These are phyloP conservation scores for Cyberlindnera japonica DNA, from an alignment of 805 yeast genomes.

Conservation along the genomic window DNA sequence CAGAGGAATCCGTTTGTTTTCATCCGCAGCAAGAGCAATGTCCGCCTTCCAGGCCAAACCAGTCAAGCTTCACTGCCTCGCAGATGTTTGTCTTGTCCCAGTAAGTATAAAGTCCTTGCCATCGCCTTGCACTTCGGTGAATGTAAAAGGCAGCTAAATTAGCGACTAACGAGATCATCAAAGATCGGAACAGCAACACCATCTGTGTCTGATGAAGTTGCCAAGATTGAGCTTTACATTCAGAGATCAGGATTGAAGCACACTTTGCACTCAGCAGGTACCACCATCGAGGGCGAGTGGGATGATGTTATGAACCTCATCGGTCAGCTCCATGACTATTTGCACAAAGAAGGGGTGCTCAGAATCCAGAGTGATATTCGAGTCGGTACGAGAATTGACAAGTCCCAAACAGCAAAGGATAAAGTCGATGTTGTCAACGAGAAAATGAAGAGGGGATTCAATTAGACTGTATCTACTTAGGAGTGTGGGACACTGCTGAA, in stretches of 20 bases:
- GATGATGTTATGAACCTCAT: slow-evolving; percentile 75
- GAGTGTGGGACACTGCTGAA: no score
- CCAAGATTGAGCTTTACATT: slow-evolving; percentile 63
- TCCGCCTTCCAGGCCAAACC: slow-evolving; percentile 17
- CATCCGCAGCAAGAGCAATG: slow-evolving; percentile 12
- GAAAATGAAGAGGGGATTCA: slow-evolving; percentile 34
- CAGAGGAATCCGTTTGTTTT: slow-evolving; percentile 1
- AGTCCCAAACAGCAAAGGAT: slow-evolving; percentile 66
- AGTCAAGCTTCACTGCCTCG: slow-evolving; percentile 62
- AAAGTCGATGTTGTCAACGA: slow-evolving; percentile 62
- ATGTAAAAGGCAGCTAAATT: no score
- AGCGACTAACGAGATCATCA: no score
- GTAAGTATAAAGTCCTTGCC: no score
- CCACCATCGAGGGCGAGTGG: slow-evolving; percentile 93
- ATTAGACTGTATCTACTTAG: no score
- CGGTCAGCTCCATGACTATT: slow-evolving; percentile 70
- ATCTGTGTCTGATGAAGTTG: slow-evolving; percentile 78
- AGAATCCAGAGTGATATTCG: slow-evolving; percentile 85
- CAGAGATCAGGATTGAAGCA: slow-evolving; percentile 59
- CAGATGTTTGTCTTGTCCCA: slow-evolving; percentile 85
- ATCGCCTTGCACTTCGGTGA: no score
- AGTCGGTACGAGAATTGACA: slow-evolving; percentile 81
- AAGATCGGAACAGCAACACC: slow-evolving; percentile 75
- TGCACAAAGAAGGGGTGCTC: slow-evolving; percentile 69
- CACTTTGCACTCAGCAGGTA: slow-evolving; percentile 86